Evolutionary conservation across 805 yeast genomes (phyloP).

Genomic region (Starmerella etchellsii): DNA sequence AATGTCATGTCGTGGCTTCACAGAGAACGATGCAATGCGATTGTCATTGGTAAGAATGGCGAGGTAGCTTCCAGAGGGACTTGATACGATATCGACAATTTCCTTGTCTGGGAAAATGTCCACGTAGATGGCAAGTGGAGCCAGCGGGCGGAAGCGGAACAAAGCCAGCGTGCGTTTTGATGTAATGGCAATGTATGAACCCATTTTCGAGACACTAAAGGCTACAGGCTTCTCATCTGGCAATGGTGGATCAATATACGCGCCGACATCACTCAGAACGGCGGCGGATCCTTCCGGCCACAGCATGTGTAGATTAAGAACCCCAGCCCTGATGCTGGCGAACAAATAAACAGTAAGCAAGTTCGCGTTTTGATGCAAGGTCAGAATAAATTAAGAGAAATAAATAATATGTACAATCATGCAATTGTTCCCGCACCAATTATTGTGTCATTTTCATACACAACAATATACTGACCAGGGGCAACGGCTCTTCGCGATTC

Average conservation of each 20-base stretch:
- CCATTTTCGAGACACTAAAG: conserved; percentile 18
- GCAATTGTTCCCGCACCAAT: conserved; percentile 37
- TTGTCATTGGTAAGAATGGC: conserved; percentile 15
- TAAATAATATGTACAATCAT: not conserved
- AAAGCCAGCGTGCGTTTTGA: conserved; percentile 15
- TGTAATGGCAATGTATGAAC: conserved; percentile 18
- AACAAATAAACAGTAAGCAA: no score
- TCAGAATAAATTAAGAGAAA: not conserved
- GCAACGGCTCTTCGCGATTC: conserved; percentile 60
- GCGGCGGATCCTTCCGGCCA: conserved; percentile 24
- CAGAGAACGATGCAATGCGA: conserved; percentile 12
- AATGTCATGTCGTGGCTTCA: conserved; percentile 14
- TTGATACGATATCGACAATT: conserved; percentile 7
- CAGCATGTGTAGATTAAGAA: conserved; percentile 12
- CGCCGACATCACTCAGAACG: conserved; percentile 14
- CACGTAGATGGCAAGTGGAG: conserved; percentile 19
- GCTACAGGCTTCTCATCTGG: conserved; percentile 12
- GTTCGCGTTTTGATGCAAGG: not conserved
- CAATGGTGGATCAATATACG: conserved; percentile 12
- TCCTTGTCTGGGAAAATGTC: conserved; percentile 12
- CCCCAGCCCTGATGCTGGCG: no score
- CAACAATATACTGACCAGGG: conserved; percentile 73
- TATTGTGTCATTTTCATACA: conserved; percentile 54
- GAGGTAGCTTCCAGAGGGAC: conserved; percentile 10
- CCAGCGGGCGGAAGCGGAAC: conserved; percentile 20